Conservation (phyloP, 306 rosid genomes). For the Cucumis melo region DNA sequence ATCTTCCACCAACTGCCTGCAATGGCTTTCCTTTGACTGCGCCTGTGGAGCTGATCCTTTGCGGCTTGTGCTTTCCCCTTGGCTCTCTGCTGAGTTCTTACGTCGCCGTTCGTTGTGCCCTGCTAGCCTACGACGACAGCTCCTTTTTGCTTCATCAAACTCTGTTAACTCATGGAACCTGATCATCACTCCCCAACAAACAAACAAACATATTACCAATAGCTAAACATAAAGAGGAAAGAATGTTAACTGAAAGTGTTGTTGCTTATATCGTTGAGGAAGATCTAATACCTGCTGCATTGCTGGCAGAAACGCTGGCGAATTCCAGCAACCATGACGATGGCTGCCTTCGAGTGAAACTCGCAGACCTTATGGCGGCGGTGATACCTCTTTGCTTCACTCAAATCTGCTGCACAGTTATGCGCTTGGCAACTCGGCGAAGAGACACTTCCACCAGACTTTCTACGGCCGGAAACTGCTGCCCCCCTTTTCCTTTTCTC, state of each 20-base stretch:
- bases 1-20: constrained; percentile 24
- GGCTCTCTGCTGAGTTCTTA: constrained; percentile 30
- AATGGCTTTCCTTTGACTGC: constrained; percentile 24
- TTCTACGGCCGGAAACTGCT: constrained; percentile 13
- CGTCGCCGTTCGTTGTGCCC: constrained; percentile 83
- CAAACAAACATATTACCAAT: not conserved
- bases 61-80: constrained; percentile 37
- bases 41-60: constrained; percentile 16
- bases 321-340: constrained; percentile 47
- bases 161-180: constrained; percentile 83
- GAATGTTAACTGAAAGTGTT: not conserved
- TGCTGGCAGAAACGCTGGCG: constrained; percentile 94
- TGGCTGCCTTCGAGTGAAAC: constrained; percentile 62
- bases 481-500: constrained; percentile 30
- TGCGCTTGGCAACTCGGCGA: constrained; percentile 57
- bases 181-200: not conserved
- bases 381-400: constrained; percentile 49
- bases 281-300: constrained; percentile 79
- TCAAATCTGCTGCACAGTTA: constrained; percentile 50
- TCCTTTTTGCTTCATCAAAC: constrained; percentile 85
- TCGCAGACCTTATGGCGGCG: constrained; percentile 98
- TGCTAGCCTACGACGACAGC: constrained; percentile 75
- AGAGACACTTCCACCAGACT: constrained; percentile 20
- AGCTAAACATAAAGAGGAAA: not conserved
- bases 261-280: not conserved